Percentiles rank a stretch among this genome's conserved stretches.
Evolutionary conservation across 208 protist species (phyloP).

Genomic region (Wallacemonas sp.): DNA sequence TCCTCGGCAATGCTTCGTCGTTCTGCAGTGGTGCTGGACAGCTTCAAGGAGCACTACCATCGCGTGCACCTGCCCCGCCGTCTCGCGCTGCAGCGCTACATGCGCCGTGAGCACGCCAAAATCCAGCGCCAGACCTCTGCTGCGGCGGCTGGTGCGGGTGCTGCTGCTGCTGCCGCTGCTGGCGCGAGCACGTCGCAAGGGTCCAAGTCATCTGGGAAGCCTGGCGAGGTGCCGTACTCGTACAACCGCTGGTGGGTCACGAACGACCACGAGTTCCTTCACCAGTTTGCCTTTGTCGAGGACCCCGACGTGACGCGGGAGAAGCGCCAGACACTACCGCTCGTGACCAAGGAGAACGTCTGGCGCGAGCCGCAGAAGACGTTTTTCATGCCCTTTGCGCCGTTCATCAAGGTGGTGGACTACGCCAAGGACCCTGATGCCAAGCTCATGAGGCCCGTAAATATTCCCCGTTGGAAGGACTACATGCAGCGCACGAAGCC

Average conservation of each 20-base stretch:
- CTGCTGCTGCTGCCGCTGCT: background rate
- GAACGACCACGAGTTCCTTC: conserved; percentile 90
- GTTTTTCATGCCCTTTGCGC: conserved; percentile 89
- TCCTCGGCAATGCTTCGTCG: conserved; percentile 65
- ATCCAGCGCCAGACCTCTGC: conserved; percentile 23
- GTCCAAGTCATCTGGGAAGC: background rate
- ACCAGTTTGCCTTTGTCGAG: conserved; percentile 87
- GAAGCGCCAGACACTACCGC: conserved; percentile 61
- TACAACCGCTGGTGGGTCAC: conserved; percentile 92
- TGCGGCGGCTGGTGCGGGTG: conserved; percentile 7
- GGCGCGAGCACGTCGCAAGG: background rate
- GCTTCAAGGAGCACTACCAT: conserved; percentile 91
- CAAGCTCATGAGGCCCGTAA: conserved; percentile 86
- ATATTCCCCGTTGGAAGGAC: conserved; percentile 90
- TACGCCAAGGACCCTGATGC: conserved; percentile 87
- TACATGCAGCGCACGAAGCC: conserved; percentile 92
- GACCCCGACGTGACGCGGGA: conserved; percentile 77
- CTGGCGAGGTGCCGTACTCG: conserved; percentile 73
- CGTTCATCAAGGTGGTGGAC: conserved; percentile 84
- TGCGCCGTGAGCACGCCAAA: conserved; percentile 46
- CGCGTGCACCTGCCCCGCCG: conserved; percentile 82
- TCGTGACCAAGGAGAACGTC: conserved; percentile 81
- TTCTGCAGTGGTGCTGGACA: conserved; percentile 53
- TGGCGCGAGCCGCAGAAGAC: conserved; percentile 85
- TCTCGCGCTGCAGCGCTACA: conserved; percentile 75